These are phyloP conservation scores for Phlegmacium glaucopus DNA, from an alignment of 768 basidiomycete genomes.

Conservation along the genomic window DNA sequence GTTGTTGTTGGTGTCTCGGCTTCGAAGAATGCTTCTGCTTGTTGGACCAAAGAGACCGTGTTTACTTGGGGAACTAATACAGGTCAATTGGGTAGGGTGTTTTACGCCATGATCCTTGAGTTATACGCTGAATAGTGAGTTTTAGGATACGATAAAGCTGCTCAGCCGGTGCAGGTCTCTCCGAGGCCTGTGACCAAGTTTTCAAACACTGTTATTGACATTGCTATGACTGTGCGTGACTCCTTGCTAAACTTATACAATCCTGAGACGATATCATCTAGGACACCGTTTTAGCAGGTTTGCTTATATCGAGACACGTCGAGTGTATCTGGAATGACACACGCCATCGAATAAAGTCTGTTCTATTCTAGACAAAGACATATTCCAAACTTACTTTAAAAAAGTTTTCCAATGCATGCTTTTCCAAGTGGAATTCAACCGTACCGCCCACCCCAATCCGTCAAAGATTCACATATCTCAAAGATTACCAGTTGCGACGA, in stretches of 20 bases:
- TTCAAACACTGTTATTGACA: conserved; percentile 60
- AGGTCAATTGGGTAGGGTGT: conserved; percentile 79
- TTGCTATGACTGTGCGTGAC: conserved; percentile 68
- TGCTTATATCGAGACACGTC: conserved; percentile 79
- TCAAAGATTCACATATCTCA: conserved; percentile 64
- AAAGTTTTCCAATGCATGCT: conserved; percentile 70
- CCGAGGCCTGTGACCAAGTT: conserved; percentile 84
- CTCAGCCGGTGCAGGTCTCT: conserved; percentile 70
- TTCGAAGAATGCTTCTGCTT: conserved; percentile 81
- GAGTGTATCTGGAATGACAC: conserved; percentile 78
- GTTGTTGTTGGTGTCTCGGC: conserved; percentile 79
- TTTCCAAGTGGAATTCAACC: conserved; percentile 75
- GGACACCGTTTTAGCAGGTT: conserved; percentile 82
- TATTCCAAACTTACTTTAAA: not conserved
- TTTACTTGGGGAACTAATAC: conserved; percentile 94
- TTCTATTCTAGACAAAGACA: not conserved
- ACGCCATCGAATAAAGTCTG: conserved; percentile 71
- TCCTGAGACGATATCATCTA: conserved; percentile 20
- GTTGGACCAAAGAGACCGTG: conserved; percentile 73
- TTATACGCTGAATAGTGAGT: not conserved
- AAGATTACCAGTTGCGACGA: conserved; percentile 82
- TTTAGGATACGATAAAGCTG: conserved; percentile 70
- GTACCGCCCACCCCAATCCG: conserved; percentile 79
- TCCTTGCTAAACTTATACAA: not conserved
- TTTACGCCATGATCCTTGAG: not conserved